Percentiles rank a stretch among this genome's conserved stretches.
Evolutionary conservation across 1,139 yeast genomes (phyloP).

Genomic region (Nakaseomyces kungkrabaensis): DNA sequence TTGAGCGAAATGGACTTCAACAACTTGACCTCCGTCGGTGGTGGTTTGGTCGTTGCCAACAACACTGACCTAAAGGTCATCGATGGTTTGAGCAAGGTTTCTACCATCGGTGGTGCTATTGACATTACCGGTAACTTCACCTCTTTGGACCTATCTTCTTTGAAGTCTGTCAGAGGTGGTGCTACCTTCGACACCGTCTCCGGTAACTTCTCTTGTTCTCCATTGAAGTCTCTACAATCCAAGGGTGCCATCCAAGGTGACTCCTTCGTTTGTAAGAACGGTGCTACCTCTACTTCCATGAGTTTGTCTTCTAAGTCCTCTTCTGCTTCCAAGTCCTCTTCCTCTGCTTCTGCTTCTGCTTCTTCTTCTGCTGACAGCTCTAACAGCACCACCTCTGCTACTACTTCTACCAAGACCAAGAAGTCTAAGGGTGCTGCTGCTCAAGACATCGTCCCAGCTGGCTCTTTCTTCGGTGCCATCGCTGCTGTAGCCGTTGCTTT

Average conservation of each 20-base stretch:
- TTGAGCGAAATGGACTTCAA: slow-evolving; percentile 65
- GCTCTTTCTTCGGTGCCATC: slow-evolving; percentile 45
- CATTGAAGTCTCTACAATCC: slow-evolving; percentile 57
- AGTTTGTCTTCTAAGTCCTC: slow-evolving; percentile 33
- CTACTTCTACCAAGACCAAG: slow-evolving; percentile 14
- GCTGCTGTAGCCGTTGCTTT: slow-evolving; percentile 56
- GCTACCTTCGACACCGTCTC: slow-evolving; percentile 65
- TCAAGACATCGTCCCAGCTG: slow-evolving; percentile 34
- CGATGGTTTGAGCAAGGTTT: slow-evolving; percentile 64
- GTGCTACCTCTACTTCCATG: slow-evolving; percentile 47
- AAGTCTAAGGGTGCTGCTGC: slow-evolving; percentile 27
- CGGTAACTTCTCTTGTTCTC: slow-evolving; percentile 71
- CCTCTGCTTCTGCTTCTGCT: slow-evolving; percentile 15
- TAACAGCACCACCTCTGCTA: slow-evolving; percentile 19
- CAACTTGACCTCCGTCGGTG: slow-evolving; percentile 61
- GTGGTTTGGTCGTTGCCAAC: slow-evolving; percentile 82
- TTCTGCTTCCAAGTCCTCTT: slow-evolving; percentile 16
- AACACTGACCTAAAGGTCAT: slow-evolving; percentile 60
- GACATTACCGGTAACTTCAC: slow-evolving; percentile 70
- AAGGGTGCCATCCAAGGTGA: slow-evolving; percentile 85
- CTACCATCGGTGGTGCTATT: slow-evolving; percentile 80
- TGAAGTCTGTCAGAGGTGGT: slow-evolving; percentile 84
- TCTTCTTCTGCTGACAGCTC: slow-evolving; percentile 15
- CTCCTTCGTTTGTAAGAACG: slow-evolving; percentile 73
- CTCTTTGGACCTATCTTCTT: slow-evolving; percentile 63